Evolutionary conservation across 1,284 basidiomycete species (phyloP).

Genomic region (Puccinia polysora): DNA sequence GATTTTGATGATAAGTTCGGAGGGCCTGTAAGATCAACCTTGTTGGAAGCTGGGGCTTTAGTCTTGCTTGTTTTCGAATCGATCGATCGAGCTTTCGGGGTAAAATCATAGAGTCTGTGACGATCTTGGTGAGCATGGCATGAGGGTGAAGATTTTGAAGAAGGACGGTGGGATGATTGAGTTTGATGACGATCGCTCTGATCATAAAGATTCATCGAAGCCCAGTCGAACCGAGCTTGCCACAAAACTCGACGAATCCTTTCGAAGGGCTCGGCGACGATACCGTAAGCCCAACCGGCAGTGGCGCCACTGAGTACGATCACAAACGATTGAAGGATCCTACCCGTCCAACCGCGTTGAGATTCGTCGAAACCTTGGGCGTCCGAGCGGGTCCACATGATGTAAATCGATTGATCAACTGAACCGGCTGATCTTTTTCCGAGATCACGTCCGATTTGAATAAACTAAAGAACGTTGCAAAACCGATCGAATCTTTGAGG

Average conservation of each 20-base stretch:
- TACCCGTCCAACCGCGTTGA: slow-evolving; percentile 18
- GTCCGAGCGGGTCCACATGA: background rate
- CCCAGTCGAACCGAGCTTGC: slow-evolving; percentile 30
- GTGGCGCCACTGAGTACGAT: slow-evolving; percentile 30
- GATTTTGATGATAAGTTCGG: too few relatives aligned
- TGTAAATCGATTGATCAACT: slow-evolving; percentile 25
- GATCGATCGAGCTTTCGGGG: too few relatives aligned
- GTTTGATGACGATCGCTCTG: background rate
- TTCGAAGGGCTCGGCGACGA: slow-evolving; percentile 30
- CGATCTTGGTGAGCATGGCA: background rate
- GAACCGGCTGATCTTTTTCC: slow-evolving; percentile 10
- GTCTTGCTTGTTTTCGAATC: too few relatives aligned
- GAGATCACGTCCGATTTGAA: slow-evolving; percentile 37
- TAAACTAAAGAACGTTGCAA: slow-evolving; percentile 23
- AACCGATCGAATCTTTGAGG: slow-evolving; percentile 26
- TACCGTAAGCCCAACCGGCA: slow-evolving; percentile 27
- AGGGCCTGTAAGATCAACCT: too few relatives aligned
- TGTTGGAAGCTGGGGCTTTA: too few relatives aligned
- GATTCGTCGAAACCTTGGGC: background rate
- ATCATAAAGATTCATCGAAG: slow-evolving; percentile 7
- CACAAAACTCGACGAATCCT: slow-evolving; percentile 5
- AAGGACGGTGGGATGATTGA: too few relatives aligned
- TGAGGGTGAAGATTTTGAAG: too few relatives aligned
- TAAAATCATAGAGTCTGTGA: too few relatives aligned
- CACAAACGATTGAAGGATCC: slow-evolving; percentile 26